Percentiles rank a stretch among this genome's conserved stretches.
Evolutionary conservation across 495 filamentous ascomycete genomes (phyloP).

Genomic region (Talaromyces wortmannii): DNA sequence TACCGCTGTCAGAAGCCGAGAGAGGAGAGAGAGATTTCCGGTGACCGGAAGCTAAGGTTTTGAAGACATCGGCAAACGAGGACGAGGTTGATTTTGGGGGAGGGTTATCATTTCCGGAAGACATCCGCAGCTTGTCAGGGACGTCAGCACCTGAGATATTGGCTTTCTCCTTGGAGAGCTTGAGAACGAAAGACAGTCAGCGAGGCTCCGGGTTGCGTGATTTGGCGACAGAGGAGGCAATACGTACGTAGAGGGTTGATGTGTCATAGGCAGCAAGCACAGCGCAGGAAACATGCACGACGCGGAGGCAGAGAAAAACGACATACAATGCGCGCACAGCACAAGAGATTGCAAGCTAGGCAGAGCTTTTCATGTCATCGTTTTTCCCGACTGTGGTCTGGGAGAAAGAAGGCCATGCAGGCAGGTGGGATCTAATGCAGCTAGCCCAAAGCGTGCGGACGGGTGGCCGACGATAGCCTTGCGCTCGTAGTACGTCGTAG

Average conservation of each 20-base stretch:
- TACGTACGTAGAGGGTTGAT: background rate
- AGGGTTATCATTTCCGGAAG: conserved; percentile 39
- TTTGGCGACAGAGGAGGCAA: background rate
- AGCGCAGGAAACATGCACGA: background rate
- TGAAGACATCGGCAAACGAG: conserved; percentile 40
- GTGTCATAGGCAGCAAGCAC: background rate
- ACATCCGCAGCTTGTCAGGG: conserved; percentile 24
- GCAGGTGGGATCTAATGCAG: background rate
- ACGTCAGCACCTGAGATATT: background rate
- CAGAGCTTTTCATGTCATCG: background rate
- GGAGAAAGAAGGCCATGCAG: background rate
- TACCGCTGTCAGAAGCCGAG: conserved; percentile 25
- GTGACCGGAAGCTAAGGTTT: conserved; percentile 33
- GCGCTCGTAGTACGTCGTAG: background rate
- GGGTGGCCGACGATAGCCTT: background rate
- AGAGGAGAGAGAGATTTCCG: conserved; percentile 33
- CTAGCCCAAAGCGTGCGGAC: background rate
- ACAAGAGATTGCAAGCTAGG: background rate
- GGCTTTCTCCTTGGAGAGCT: conserved; percentile 6
- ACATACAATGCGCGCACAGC: background rate
- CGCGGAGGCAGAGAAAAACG: background rate
- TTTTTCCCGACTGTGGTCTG: background rate
- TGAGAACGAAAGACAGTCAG: background rate
- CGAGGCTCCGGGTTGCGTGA: background rate
- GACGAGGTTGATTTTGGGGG: conserved; percentile 31